Base-by-base conservation (phyloP, 345 rosid genomes). In the Crucihimalaya himalaica region DNA sequence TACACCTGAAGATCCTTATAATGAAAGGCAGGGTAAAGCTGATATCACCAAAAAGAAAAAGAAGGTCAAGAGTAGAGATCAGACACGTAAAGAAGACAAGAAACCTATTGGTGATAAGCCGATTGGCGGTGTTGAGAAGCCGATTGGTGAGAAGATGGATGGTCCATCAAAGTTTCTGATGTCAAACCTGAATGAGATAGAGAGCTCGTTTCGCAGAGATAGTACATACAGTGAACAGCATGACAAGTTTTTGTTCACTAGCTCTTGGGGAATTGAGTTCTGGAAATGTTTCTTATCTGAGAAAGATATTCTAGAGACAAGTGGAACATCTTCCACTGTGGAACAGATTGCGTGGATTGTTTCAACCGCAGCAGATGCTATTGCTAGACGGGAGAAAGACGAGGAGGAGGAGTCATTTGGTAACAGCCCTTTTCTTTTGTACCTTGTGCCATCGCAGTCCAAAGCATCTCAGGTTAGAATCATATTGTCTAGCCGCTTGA, bases 291-390 rank as follows among this genome's bases (percentile, higher is more conserved):
- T 78, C 68, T 76, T 81, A 1, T 60, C 78, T 47, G 93, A 89
- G 32, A 83, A 60, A 46, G 87, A 87, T 62, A 75, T 92, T 73
- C 5, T 92, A 53, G 98, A 88, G 66, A 81, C 87, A 0, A 87
- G 88, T 78, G 92, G 92, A 18, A 68, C 81, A 53, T 77, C 89
- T 77, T 83, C 86, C 21, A 70, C 82, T 5, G 23, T 63, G 25
- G 88, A 87, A 77, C 93, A 92, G 83, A 84, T 86, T 80, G 90
- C 99, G 8, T 92, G 97, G 97, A 70, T 90, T 15, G 91, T 82
- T 78, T 90, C 97, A 2, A 65, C 81, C 4, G 97, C 93, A 23
- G 85, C 96, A 5, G 97, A 92, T 76, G 61, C 83, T 73, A 86
- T 95, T 73, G 78, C 91, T 43, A 88, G 71, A 71, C 84, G 81